Base-by-base conservation (phyloP, 768 basidiomycete genomes). In the Serendipita sp. region DNA sequence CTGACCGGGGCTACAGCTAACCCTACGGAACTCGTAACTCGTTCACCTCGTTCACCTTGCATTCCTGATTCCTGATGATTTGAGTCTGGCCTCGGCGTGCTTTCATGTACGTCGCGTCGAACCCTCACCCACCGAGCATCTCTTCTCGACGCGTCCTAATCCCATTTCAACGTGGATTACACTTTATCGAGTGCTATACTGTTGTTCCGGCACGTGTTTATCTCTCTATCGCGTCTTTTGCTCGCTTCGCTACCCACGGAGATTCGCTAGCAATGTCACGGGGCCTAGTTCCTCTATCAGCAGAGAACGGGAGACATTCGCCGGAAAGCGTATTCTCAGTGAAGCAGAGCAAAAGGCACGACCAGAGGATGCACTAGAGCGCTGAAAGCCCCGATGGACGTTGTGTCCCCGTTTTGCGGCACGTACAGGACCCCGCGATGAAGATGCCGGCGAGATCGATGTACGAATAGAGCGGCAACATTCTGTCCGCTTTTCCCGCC, bases 301-400 rank as follows among this genome's bases (percentile, higher is more conserved):
- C 2, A 24, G 24, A 24, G 48, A 51, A 60, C 30, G 3, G 56
- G 48, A 32, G 18, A n/a, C 37, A 30, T 24, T 60, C 35, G 56
- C 30, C 56, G 56, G 56, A 60, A 60, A 60, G 56, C 56, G 56
- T n/a, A 28, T 4, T 34, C 56, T 60, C 56, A 60, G n/a, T 8
- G 28, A 28, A 38, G 28, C 10, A 60, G 56, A 35, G 56, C 18
- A 13, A 41, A 24, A 41, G 41, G 41, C 13, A 41, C 41, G 24
- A 41, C 41, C 41, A 41, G 41, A 8, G 2, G 28, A 2, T 24
- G 11, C 35, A 60, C 56, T 60, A 60, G 56, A 60, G 34, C 56
- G 56, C 41, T 41, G 41, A 41, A 41, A 41, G 41, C 41, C 41
- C 41, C 41, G 41, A 41, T 41, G 5, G 41, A 5, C 13, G 13